Percentiles rank a stretch among this genome's conserved stretches.
Evolutionary conservation across 495 filamentous ascomycete genomes (phyloP).

Genomic region (Penicillium paradoxum): DNA sequence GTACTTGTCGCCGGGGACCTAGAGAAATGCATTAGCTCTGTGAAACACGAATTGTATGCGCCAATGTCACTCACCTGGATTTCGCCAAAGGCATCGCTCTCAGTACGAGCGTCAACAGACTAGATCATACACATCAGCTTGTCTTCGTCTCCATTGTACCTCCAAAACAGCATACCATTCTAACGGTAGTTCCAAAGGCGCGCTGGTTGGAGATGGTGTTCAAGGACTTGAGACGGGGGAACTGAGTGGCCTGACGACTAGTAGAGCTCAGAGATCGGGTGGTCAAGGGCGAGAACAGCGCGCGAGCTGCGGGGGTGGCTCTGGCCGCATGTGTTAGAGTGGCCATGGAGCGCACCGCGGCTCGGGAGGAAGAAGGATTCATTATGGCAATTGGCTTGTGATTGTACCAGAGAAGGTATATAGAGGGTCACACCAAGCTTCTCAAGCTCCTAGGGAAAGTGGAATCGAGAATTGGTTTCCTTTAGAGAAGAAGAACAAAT

Average conservation of each 20-base stretch:
- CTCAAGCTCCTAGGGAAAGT: slow-evolving; percentile 6
- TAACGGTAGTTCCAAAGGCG: slow-evolving; percentile 41
- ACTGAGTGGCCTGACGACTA: slow-evolving; percentile 32
- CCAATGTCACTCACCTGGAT: slow-evolving; percentile 49
- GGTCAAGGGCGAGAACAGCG: slow-evolving; percentile 26
- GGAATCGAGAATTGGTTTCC: slow-evolving; percentile 1
- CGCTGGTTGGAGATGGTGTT: slow-evolving; percentile 33
- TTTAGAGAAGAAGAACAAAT: slow-evolving; percentile 19
- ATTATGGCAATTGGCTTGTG: slow-evolving; percentile 11
- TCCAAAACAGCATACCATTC: slow-evolving; percentile 32
- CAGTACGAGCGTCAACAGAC: slow-evolving; percentile 56
- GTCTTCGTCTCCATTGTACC: background rate
- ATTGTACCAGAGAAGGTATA: slow-evolving; percentile 5
- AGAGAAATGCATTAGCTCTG: slow-evolving; percentile 24
- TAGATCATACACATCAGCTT: slow-evolving; percentile 19
- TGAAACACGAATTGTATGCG: background rate
- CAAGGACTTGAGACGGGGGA: slow-evolving; percentile 41
- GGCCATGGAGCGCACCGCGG: slow-evolving; percentile 45
- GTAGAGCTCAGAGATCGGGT: slow-evolving; percentile 34
- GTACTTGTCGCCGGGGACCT: slow-evolving; percentile 91
- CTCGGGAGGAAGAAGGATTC: slow-evolving; percentile 33
- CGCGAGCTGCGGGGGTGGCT: slow-evolving; percentile 39
- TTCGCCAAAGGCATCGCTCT: slow-evolving; percentile 97
- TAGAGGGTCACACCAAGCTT: slow-evolving; percentile 4
- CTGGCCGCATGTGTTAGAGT: slow-evolving; percentile 38